These are phyloP conservation scores for Magnusiomyces magnusii DNA, from an alignment of 1,139 yeast genomes.

Conservation along the genomic window DNA sequence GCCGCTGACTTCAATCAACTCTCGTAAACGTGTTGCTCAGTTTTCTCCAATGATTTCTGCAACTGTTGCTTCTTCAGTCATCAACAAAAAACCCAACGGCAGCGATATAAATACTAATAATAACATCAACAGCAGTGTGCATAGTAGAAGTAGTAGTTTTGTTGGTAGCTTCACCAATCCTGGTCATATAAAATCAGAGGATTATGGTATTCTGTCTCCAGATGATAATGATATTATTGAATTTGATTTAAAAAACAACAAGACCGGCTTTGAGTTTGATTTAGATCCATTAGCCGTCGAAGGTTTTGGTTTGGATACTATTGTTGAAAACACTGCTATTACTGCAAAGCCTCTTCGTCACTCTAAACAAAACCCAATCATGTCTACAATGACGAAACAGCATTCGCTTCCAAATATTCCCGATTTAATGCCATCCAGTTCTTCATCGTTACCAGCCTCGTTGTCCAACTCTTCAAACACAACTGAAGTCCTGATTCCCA, in stretches of 20 bases:
- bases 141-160: background rate
- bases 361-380: background rate
- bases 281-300: conserved; percentile 30
- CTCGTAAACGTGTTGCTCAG: conserved; percentile 12
- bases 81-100: background rate
- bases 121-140: background rate
- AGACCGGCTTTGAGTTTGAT: conserved; percentile 25
- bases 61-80: background rate
- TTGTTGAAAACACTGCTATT: background rate
- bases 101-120: background rate
- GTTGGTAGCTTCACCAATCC: background rate
- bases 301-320: conserved; percentile 20
- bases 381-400: background rate
- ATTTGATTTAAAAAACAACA: conserved; percentile 7
- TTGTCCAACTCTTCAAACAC: conserved; percentile 6
- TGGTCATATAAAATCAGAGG: background rate
- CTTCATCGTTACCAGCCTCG: background rate
- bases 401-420: background rate
- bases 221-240: conserved; percentile 12
- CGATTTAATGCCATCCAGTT: background rate
- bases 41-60: conserved; percentile 15
- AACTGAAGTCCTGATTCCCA: conserved; percentile 18
- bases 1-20: background rate
- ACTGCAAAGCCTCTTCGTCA: background rate
- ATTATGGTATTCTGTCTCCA: conserved; percentile 14